phyloP scores from a whole-genome alignment of 495 filamentous ascomycete species.

The Daldinia decipiens region DNA sequence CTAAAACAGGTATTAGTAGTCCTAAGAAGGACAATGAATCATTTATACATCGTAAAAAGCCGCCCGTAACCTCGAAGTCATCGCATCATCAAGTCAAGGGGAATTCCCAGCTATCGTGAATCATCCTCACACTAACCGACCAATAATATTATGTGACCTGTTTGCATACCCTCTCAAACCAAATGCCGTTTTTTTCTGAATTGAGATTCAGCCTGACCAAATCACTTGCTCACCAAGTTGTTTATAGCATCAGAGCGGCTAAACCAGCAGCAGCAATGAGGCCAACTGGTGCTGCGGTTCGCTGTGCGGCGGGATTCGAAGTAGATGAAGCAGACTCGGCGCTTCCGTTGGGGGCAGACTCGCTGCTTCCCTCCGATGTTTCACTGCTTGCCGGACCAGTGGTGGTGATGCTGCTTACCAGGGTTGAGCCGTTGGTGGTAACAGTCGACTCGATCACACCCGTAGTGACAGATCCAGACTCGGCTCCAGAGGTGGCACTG shows the following conservation, averaged over 20 bases:
- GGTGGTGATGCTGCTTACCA: slow-evolving; percentile 37
- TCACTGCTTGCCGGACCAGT: slow-evolving; percentile 41
- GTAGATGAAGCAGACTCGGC: slow-evolving; percentile 34
- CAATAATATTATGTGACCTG: slow-evolving; percentile 44
- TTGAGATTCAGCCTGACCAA: slow-evolving; percentile 18
- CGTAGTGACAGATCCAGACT: slow-evolving; percentile 40
- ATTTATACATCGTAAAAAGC: slow-evolving; percentile 51
- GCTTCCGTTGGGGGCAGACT: slow-evolving; percentile 8
- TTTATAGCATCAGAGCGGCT: slow-evolving; percentile 44
- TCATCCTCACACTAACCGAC: slow-evolving; percentile 40
- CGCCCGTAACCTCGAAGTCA: slow-evolving; percentile 34
- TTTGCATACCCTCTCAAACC: slow-evolving; percentile 31
- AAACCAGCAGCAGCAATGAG: slow-evolving; percentile 46
- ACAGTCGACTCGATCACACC: slow-evolving; percentile 42
- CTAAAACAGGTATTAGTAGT: slow-evolving; percentile 47
- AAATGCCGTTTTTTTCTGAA: slow-evolving; percentile 25
- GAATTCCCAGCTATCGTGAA: slow-evolving; percentile 34
- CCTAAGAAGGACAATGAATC: slow-evolving; percentile 40
- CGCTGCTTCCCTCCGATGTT: slow-evolving; percentile 13
- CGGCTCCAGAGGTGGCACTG: slow-evolving; percentile 33
- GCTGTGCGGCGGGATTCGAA: slow-evolving; percentile 39
- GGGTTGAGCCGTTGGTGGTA: slow-evolving; percentile 51
- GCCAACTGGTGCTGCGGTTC: slow-evolving; percentile 48
- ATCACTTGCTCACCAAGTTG: slow-evolving; percentile 3
- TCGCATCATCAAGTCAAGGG: slow-evolving; percentile 41